Evolutionary conservation across 2,329 filamentous ascomycete genomes (phyloP), one percentile per base, ranked within the genome.

Genomic region (Ceratocystis huliohia): DNA sequence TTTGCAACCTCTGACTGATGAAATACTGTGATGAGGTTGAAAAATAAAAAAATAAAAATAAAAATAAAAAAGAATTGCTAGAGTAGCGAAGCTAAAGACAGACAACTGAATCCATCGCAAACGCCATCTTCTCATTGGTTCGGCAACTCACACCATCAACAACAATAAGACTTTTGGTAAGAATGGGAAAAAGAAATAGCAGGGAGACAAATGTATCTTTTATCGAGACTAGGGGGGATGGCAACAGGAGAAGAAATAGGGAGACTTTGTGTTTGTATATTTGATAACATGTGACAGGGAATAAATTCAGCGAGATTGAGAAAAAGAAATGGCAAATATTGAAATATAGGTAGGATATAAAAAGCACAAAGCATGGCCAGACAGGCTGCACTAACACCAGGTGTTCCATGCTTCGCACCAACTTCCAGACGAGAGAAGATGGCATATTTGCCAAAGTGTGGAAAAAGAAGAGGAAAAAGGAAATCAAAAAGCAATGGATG

Each of bases 381-480:
- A 6, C 56, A 59, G 13, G 56, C 13, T 59, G 56, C 56, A 59
- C 56, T 59, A 37, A 37, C 56, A 59, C 56, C 56, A 59, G 33
- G 33, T 28, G 25, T 59, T 37, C 25, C 15, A 59, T 59, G 13
- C 28, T 59, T 59, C 28, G 8, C 30, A 53, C 4, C 48, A 53
- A 5, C 6, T 53, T 53, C 48, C 25, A 53, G 48, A 28, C 22
- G 3, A 28, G 48, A 53, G 48, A 53, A 28, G 20, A 53, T 53
- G 22, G 10, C 22, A 17, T 28, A 53, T 25, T 53, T 25, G 37
- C 13, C 28, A 7, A 15, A 25, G 2, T 53, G 3, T 7, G 22
- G 48, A 28, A 53, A 25, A 28, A 5, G 17, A 17, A 28, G 0
- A 25, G 3, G 8, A 25, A 53, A 28, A 56, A 10, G 17, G 53